phyloP scores from a whole-genome alignment of 208 protist genomes.

The Wallacemonas sp. region DNA sequence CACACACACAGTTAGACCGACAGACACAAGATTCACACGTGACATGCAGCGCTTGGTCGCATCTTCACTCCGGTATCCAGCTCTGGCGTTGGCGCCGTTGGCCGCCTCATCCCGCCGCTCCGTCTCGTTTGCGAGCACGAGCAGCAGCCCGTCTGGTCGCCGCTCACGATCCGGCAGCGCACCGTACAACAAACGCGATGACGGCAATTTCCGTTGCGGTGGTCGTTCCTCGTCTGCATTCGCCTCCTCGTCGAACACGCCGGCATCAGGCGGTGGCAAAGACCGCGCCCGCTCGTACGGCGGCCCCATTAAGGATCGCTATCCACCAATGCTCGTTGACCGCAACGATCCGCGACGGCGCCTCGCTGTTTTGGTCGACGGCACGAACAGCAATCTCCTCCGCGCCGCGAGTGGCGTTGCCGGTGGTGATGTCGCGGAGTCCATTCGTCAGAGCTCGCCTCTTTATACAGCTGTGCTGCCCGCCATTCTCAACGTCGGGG shows the following conservation, averaged over 20 bases:
- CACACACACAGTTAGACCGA: no score
- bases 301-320: slow-evolving; percentile 79
- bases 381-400: slow-evolving; percentile 57
- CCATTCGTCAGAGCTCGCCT: slow-evolving; percentile 15
- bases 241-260: background rate
- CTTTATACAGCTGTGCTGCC: slow-evolving; percentile 65
- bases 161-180: background rate
- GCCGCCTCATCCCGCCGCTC: no score
- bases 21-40: no score
- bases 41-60: no score
- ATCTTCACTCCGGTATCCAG: no score
- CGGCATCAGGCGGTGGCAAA: background rate
- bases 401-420: slow-evolving; percentile 12
- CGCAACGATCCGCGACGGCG: slow-evolving; percentile 71
- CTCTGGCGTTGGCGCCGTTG: no score
- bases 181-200: background rate
- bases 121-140: no score
- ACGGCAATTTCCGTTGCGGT: background rate
- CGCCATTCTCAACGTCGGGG: slow-evolving; percentile 64
- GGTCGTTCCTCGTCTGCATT: background rate
- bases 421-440: slow-evolving; percentile 12
- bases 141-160: no score
- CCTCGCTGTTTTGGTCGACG: slow-evolving; percentile 79
- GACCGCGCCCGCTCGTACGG: background rate
- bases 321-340: slow-evolving; percentile 57